These are phyloP conservation scores for Aspergillus sp. DNA, from an alignment of 2,329 filamentous ascomycete genomes.

Conservation along the genomic window DNA sequence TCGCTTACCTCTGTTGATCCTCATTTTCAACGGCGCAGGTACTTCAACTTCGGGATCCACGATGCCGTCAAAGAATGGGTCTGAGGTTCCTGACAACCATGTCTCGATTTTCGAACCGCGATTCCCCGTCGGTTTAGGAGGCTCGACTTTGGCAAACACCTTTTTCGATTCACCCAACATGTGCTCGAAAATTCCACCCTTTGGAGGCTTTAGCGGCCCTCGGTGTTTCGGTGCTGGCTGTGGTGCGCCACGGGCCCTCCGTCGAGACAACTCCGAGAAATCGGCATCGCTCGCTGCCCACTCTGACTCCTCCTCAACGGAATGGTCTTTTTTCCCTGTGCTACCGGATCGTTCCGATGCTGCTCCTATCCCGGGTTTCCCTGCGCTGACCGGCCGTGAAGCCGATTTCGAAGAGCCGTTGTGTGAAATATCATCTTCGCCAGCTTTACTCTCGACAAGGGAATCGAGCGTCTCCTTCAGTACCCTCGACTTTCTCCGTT, in stretches of 20 bases:
- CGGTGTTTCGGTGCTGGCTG: slow-evolving; percentile 17
- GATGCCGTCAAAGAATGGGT: slow-evolving; percentile 52
- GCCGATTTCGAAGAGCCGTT: slow-evolving; percentile 18
- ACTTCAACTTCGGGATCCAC: slow-evolving; percentile 34
- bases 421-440: slow-evolving; percentile 17
- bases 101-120: slow-evolving; percentile 58
- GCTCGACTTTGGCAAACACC: slow-evolving; percentile 43
- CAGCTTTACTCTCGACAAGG: slow-evolving; percentile 18
- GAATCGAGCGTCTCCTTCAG: slow-evolving; percentile 19
- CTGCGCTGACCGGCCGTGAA: slow-evolving; percentile 22
- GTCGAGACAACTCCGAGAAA: slow-evolving; percentile 39
- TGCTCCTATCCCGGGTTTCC: slow-evolving; percentile 21
- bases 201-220: slow-evolving; percentile 31
- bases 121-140: slow-evolving; percentile 37
- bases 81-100: slow-evolving; percentile 59
- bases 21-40: slow-evolving; percentile 42
- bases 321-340: slow-evolving; percentile 25
- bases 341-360: slow-evolving; percentile 23
- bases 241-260: slow-evolving; percentile 31
- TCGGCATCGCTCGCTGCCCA: slow-evolving; percentile 40
- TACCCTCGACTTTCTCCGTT: slow-evolving; percentile 23
- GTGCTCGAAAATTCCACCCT: slow-evolving; percentile 44
- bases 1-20: slow-evolving; percentile 33
- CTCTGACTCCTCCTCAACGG: slow-evolving; percentile 31
- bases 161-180: slow-evolving; percentile 46